phyloP scores from a whole-genome alignment of 2,329 filamentous ascomycete species.

The Orbilia quercus region DNA sequence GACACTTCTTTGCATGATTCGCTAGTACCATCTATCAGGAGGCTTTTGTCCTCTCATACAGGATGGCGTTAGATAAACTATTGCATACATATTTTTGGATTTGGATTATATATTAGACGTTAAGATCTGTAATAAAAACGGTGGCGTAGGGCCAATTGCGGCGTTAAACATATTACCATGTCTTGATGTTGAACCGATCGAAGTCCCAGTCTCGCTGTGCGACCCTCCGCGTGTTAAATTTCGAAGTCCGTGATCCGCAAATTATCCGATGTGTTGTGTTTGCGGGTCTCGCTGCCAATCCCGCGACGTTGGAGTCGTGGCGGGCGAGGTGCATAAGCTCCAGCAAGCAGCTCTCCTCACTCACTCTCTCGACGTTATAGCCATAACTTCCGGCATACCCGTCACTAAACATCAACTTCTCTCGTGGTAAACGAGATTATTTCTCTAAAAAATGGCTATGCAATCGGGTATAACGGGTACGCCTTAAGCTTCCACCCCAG shows the following conservation, averaged over 20 bases:
- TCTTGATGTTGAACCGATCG: neutral
- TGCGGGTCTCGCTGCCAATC: slow-evolving; percentile 20
- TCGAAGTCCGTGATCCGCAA: too few species aligned
- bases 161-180: neutral
- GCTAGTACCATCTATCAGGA: slow-evolving; percentile 55
- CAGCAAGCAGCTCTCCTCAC: slow-evolving; percentile 21
- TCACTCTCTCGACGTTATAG: slow-evolving; percentile 1
- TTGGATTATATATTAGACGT: too few species aligned
- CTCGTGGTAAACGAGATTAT: neutral
- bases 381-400: neutral
- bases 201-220: too few species aligned
- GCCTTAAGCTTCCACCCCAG: neutral
- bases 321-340: slow-evolving; percentile 19
- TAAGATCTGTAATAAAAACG: neutral
- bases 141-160: neutral
- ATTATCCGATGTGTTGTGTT: slow-evolving; percentile 33
- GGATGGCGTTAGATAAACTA: slow-evolving; percentile 56
- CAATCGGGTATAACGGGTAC: slow-evolving; percentile 38
- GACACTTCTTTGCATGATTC: slow-evolving; percentile 54
- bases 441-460: slow-evolving; percentile 13
- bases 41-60: slow-evolving; percentile 18
- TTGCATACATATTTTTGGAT: slow-evolving; percentile 53
- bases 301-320: slow-evolving; percentile 21
- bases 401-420: neutral
- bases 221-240: too few species aligned